Conservation (phyloP, 2,329 filamentous ascomycete genomes). For the Penicillium sp. region DNA sequence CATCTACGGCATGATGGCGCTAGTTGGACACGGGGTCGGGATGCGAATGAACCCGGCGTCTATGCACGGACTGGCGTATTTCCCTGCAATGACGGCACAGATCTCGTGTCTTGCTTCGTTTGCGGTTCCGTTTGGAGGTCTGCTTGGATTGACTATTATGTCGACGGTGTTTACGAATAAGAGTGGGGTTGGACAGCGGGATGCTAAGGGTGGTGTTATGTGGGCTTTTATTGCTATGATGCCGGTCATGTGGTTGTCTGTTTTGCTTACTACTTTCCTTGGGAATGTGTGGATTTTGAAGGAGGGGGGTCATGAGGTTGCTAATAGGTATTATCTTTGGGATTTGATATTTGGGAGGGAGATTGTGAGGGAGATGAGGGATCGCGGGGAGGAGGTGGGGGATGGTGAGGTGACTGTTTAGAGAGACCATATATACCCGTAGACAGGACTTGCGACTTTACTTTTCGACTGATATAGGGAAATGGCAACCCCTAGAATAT, state of each 20-base stretch:
- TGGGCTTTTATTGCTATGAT: constrained; percentile 64
- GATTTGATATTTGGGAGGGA: not conserved
- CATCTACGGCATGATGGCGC: constrained; percentile 66
- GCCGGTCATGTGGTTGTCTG: constrained; percentile 56
- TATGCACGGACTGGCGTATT: constrained; percentile 47
- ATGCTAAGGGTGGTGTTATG: constrained; percentile 51
- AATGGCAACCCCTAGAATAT: not conserved
- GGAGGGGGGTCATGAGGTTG: constrained; percentile 29
- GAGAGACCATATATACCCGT: no score
- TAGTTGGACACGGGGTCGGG: constrained; percentile 63
- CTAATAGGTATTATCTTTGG: constrained; percentile 10
- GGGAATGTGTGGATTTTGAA: constrained; percentile 54
- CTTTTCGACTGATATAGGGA: not conserved
- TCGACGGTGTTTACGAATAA: constrained; percentile 4
- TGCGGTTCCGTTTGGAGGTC: not conserved
- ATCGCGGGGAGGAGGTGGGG: not conserved
- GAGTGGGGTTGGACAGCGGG: not conserved
- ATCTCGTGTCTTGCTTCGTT: not conserved
- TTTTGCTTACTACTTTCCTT: constrained; percentile 47
- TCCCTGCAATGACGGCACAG: not conserved
- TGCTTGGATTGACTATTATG: constrained; percentile 1
- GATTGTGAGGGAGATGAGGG: not conserved
- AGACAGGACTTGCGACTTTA: not conserved
- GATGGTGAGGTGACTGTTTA: not conserved
- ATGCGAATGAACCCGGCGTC: constrained; percentile 65